Percentiles rank a stretch among this genome's conserved stretches.
These are phyloP conservation scores for Pythium phragmiticola DNA, from an alignment of 352 stramenopile genomes.

Conservation along the genomic window DNA sequence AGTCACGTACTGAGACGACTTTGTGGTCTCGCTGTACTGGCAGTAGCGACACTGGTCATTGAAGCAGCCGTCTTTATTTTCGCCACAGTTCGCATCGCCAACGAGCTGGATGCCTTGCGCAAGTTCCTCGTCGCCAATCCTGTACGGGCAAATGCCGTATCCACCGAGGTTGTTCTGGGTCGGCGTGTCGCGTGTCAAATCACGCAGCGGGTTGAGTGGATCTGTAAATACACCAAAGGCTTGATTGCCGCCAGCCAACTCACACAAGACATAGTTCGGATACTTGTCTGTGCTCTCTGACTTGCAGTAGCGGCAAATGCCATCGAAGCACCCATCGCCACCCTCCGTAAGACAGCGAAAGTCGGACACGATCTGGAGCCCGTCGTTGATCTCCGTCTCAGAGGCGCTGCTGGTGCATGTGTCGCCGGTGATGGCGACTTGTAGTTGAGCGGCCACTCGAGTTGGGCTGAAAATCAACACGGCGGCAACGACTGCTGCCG, in stretches of 20 bases:
- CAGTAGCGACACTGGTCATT: slow-evolving; percentile 22
- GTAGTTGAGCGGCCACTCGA: not conserved
- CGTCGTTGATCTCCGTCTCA: not conserved
- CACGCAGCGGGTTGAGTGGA: too few species aligned
- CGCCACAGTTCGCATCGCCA: slow-evolving; percentile 3
- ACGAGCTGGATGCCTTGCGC: slow-evolving; percentile 6
- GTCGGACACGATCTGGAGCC: not conserved
- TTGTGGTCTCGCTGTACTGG: slow-evolving; percentile 19
- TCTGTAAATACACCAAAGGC: too few species aligned
- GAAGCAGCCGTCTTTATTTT: slow-evolving; percentile 4
- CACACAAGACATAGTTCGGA: too few species aligned
- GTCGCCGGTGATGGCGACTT: not conserved
- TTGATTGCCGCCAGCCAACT: too few species aligned
- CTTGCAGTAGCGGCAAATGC: not conserved
- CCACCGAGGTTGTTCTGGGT: too few species aligned
- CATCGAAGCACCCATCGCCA: not conserved
- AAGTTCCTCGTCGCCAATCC: too few species aligned
- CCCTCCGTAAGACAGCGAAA: not conserved
- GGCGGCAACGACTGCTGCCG: too few species aligned
- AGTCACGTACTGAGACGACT: too few species aligned
- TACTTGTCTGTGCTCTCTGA: not conserved
- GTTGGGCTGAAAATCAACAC: not conserved
- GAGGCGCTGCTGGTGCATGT: not conserved
- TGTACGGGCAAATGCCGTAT: too few species aligned
- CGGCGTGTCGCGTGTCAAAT: too few species aligned